Evolutionary conservation across 192 early-diverging fungal genomes (phyloP), one percentile per base, ranked within the genome.

Genomic region (Coemansia sp.): DNA sequence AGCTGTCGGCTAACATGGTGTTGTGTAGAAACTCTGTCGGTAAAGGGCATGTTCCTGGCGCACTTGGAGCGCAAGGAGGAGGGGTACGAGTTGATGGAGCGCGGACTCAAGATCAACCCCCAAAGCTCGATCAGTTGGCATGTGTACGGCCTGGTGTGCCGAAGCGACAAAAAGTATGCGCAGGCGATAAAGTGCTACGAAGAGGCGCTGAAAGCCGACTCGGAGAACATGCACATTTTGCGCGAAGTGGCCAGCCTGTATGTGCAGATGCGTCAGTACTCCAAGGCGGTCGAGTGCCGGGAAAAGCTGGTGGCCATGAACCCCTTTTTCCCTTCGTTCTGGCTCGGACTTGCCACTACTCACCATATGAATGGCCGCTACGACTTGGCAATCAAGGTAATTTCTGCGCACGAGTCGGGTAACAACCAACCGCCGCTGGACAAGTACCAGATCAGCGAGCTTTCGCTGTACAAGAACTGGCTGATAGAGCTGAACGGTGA

Each of bases 91-190:
- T 76, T 79, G 62, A 92, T 95, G 52, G 94, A 93, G 73, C 88
- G 88, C 65, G 95, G 94, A 10, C 73, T 97, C 57, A 80, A 87
- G 58, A 86, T 85, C 55, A 92, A 93, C 62, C 69, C 94, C 23
- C 88, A 70, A 64, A 93, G 90, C 74, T 91, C 91, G 76, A 92
- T 95, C 64, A 93, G 95, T 57, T 99, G 97, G 97, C 97, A 99
- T 67, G 91, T 97, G 17, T 94, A 88, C 72, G 97, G 97, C 14
- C 79, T 99, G n/a, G 75, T 96, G 50, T 85, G 96, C 73, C 90
- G 94, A 24, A 85, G 85, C 35, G 95, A 97, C 75, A 91, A 91
- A 69, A 95, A 99, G 65, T 96, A 93, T 72, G 89, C 86, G 17
- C 93, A 97, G 75, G 94, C 94, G 3, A 83, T 89, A 54, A 94